Conservation (phyloP, 2,329 filamentous ascomycete species). For the Blastomyces parvus region DNA sequence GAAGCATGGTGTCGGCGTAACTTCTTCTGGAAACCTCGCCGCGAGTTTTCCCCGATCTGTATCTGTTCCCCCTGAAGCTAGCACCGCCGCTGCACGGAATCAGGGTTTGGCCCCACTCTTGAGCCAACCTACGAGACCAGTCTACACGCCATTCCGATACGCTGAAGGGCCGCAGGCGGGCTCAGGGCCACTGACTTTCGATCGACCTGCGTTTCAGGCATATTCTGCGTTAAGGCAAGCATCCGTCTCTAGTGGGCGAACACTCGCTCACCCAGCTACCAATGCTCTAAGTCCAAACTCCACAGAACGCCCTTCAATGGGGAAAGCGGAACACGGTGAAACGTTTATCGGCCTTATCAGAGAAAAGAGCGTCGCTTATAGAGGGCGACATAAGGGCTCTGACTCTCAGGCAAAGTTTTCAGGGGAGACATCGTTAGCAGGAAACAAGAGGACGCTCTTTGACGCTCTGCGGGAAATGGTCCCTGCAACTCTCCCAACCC, state of each 20-base stretch:
- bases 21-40: not conserved
- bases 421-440: slow-evolving; percentile 24
- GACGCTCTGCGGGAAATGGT: slow-evolving; percentile 30
- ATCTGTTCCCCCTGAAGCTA: slow-evolving; percentile 18
- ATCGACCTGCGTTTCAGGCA: slow-evolving; percentile 37
- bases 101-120: slow-evolving; percentile 9
- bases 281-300: slow-evolving; percentile 16
- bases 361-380: slow-evolving; percentile 37
- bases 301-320: slow-evolving; percentile 12
- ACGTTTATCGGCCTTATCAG: slow-evolving; percentile 41
- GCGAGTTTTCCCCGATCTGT: slow-evolving; percentile 12
- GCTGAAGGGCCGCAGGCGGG: slow-evolving; percentile 35
- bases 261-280: slow-evolving; percentile 31
- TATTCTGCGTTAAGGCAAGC: slow-evolving; percentile 41
- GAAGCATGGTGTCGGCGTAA: not conserved
- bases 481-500: slow-evolving; percentile 26
- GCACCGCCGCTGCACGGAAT: slow-evolving; percentile 14
- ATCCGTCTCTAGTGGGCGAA: slow-evolving; percentile 35
- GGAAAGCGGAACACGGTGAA: slow-evolving; percentile 31
- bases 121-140: slow-evolving; percentile 29
- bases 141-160: slow-evolving; percentile 40
- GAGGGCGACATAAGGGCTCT: slow-evolving; percentile 21
- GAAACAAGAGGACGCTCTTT: slow-evolving; percentile 21
- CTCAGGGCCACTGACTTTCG: slow-evolving; percentile 31
- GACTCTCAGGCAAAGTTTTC: slow-evolving; percentile 23